Percentiles rank a stretch among this genome's conserved stretches.
phyloP scores from a whole-genome alignment of 345 rosid genomes.

The Euclidium syriacum region DNA sequence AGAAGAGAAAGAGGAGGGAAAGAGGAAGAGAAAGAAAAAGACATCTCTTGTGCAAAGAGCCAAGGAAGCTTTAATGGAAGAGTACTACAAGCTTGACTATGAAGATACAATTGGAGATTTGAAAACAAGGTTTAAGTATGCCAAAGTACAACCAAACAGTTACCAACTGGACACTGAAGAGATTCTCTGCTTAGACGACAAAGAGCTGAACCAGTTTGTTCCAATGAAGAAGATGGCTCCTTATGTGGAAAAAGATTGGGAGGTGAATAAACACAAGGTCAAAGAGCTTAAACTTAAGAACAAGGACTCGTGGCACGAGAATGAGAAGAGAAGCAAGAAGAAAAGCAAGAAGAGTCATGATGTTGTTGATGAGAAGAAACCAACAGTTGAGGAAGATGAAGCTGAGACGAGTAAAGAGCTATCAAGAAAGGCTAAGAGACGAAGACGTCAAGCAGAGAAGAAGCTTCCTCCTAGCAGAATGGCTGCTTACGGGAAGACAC shows the following conservation, averaged over 20 bases:
- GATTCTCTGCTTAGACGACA: slow-evolving; percentile 53
- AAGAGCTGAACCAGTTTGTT: slow-evolving; percentile 79
- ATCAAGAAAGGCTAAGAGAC: slow-evolving; percentile 62
- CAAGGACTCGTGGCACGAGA: slow-evolving; percentile 37
- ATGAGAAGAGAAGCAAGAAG: slow-evolving; percentile 44
- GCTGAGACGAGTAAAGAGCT: slow-evolving; percentile 45
- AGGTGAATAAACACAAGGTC: slow-evolving; percentile 47
- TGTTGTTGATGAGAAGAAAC: slow-evolving; percentile 8
- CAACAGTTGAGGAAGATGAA: slow-evolving; percentile 26
- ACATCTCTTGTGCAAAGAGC: slow-evolving; percentile 50
- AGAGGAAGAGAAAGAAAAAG: slow-evolving; percentile 49
- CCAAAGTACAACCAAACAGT: slow-evolving; percentile 60
- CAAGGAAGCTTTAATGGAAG: slow-evolving; percentile 62
- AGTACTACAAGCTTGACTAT: slow-evolving; percentile 81
- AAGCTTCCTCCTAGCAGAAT: slow-evolving; percentile 55
- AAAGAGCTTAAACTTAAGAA: slow-evolving; percentile 44
- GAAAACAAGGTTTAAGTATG: slow-evolving; percentile 88
- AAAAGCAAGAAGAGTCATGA: slow-evolving; percentile 30
- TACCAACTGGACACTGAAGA: slow-evolving; percentile 57
- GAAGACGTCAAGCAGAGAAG: slow-evolving; percentile 45
- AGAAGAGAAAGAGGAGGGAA: slow-evolving; percentile 18
- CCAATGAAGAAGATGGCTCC: slow-evolving; percentile 82
- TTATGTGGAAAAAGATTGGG: slow-evolving; percentile 72
- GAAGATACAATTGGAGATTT: slow-evolving; percentile 84
- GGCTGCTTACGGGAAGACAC: slow-evolving; percentile 56